A percentile compares a stretch with the other conserved stretches of the same genome.
Evolutionary conservation across 2,329 filamentous ascomycete genomes (phyloP).

Genomic region (Curvularia eragrostidis): DNA sequence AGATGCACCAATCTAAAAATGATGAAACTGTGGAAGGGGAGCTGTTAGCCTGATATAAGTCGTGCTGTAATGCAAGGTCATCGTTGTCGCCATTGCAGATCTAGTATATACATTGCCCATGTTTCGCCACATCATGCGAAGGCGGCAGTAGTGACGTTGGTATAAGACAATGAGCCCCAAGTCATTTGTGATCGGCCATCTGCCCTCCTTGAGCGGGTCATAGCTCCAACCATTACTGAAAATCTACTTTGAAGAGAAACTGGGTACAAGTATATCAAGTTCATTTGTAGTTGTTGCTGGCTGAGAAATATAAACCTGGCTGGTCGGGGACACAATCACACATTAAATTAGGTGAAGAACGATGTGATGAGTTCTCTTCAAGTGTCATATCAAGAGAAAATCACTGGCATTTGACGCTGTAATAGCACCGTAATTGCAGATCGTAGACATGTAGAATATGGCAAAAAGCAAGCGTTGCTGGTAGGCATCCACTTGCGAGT

Average conservation of each 20-base stretch:
- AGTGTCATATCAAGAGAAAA: not conserved
- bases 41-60: not conserved
- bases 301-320: not conserved
- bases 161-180: not conserved
- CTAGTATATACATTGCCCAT: not conserved
- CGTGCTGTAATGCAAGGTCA: not conserved
- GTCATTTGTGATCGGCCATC: not conserved
- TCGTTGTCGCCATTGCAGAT: not conserved
- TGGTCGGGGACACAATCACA: not conserved
- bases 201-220: not conserved
- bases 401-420: not conserved
- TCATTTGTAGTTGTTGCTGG: not conserved
- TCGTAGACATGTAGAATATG: not conserved
- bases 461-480: not conserved
- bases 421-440: not conserved
- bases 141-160: not conserved
- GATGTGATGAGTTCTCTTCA: not conserved
- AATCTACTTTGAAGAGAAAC: not conserved
- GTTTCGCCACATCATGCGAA: not conserved
- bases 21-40: not conserved
- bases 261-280: not conserved
- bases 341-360: not conserved
- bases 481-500: not conserved
- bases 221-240: not conserved
- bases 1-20: not conserved